Conservation (phyloP, 2,329 filamentous ascomycete genomes). For the Ascocoryne sarcoides region DNA sequence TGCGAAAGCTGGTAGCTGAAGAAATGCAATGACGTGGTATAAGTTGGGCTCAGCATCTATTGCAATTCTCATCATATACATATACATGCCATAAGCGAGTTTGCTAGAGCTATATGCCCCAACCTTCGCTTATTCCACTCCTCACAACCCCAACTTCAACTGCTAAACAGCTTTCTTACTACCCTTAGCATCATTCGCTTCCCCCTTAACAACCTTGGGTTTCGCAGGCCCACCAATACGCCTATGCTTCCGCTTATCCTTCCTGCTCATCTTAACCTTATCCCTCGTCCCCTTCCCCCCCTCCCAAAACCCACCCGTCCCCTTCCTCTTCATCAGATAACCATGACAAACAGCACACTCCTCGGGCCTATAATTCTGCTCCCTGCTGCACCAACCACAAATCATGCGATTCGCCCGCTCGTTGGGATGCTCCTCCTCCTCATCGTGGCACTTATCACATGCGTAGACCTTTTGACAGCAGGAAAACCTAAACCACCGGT, state of each 20-base stretch:
- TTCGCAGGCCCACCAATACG: conserved; percentile 36
- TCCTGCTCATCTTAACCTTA: conserved; percentile 60
- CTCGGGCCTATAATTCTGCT: conserved; percentile 71
- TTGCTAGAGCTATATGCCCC: too few species aligned
- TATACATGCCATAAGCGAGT: too few species aligned
- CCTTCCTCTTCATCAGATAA: conserved; percentile 56
- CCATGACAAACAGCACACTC: conserved; percentile 67
- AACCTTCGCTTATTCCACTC: too few species aligned
- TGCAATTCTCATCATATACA: too few species aligned
- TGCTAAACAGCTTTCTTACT: too few species aligned
- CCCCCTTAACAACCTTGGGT: too few species aligned
- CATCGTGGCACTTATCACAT: conserved; percentile 71
- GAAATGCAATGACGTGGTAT: too few species aligned
- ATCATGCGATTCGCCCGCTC: conserved; percentile 83
- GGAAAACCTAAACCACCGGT: conserved; percentile 57
- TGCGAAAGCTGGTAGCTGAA: too few species aligned
- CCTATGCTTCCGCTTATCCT: conserved; percentile 67
- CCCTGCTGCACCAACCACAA: conserved; percentile 69
- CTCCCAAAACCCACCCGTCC: conserved; percentile 71
- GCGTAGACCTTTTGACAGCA: conserved; percentile 50
- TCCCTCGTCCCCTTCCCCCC: conserved; percentile 77
- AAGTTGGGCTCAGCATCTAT: too few species aligned
- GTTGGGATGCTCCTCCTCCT: conserved; percentile 58
- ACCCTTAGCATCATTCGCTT: too few species aligned
- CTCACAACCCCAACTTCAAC: too few species aligned